These are phyloP conservation scores for Oryza meridionalis DNA, from an alignment of 176 grass and related monocot genomes.

Conservation along the genomic window DNA sequence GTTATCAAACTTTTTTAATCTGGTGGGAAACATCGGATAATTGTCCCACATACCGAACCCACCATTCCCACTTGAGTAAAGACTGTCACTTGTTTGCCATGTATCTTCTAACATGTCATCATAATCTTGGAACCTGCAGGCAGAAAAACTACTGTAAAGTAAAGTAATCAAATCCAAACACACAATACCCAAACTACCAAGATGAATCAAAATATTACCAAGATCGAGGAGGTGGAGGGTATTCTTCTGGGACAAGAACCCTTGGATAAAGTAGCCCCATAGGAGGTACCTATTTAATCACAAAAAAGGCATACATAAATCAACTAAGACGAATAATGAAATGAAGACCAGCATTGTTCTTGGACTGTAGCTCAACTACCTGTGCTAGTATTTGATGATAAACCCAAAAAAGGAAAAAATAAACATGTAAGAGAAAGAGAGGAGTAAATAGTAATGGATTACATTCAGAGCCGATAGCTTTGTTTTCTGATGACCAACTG, in stretches of 20 bases:
- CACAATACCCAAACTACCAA: slow-evolving; percentile 9
- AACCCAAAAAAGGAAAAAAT: background rate
- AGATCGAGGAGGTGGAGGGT: slow-evolving; percentile 75
- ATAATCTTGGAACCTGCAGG: slow-evolving; percentile 85
- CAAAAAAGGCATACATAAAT: slow-evolving; percentile 13
- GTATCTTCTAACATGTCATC: slow-evolving; percentile 99
- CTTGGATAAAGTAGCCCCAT: slow-evolving; percentile 96
- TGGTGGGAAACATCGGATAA: slow-evolving; percentile 71
- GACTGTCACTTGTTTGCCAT: slow-evolving; percentile 63
- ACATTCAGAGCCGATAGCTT: slow-evolving; percentile 83
- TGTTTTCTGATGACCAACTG: slow-evolving; percentile 77
- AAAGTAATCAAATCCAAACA: slow-evolving; percentile 26
- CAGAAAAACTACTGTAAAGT: slow-evolving; percentile 24
- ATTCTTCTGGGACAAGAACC: slow-evolving; percentile 88
- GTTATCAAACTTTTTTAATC: slow-evolving; percentile 89
- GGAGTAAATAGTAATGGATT: slow-evolving; percentile 31
- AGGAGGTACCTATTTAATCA: slow-evolving; percentile 77
- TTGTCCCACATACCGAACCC: slow-evolving; percentile 84
- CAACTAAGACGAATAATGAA: background rate
- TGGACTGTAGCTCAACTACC: slow-evolving; percentile 10
- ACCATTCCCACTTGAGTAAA: slow-evolving; percentile 67
- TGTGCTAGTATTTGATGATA: background rate
- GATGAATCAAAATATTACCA: slow-evolving; percentile 65
- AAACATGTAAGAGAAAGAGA: background rate
- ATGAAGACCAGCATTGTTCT: background rate